Conservation (phyloP, 2,329 filamentous ascomycete genomes). For the Stachybotrys elegans region DNA sequence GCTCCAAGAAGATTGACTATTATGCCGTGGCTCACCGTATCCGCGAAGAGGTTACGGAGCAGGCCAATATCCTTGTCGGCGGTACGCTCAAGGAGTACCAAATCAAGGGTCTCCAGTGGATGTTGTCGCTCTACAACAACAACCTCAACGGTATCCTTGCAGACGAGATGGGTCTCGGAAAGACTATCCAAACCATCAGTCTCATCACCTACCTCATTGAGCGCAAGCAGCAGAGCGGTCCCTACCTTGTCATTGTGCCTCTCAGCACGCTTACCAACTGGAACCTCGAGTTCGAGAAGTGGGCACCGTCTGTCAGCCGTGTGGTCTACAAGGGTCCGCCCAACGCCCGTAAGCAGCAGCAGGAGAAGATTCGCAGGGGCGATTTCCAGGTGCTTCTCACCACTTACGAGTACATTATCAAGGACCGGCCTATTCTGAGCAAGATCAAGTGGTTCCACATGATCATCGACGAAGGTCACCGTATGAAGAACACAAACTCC, state of each 20-base stretch:
- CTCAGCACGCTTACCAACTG: constrained; percentile 97
- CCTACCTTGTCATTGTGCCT: constrained; percentile 94
- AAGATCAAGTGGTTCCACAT: constrained; percentile 99
- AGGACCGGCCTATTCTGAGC: constrained; percentile 88
- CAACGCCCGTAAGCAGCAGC: constrained; percentile 78
- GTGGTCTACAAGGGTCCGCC: constrained; percentile 98
- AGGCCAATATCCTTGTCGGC: constrained; percentile 83
- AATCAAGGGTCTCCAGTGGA: constrained; percentile 97
- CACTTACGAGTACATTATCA: constrained; percentile 99
- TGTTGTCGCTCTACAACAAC: constrained; percentile 99
- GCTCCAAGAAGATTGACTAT: constrained; percentile 87
- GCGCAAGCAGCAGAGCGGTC: constrained; percentile 84
- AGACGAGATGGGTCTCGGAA: constrained; percentile 99
- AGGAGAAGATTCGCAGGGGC: constrained; percentile 89
- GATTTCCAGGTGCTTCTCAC: constrained; percentile 95
- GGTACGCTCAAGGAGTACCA: constrained; percentile 96
- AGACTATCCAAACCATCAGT: constrained; percentile 98
- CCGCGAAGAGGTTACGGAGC: constrained; percentile 82
- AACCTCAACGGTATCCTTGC: constrained; percentile 98
- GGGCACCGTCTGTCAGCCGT: constrained; percentile 81
- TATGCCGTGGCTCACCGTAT: constrained; percentile 96
- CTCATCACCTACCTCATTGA: constrained; percentile 96
- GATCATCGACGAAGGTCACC: constrained; percentile 99
- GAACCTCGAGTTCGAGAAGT: constrained; percentile 98
- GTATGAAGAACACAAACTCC: constrained; percentile 98